Base-by-base conservation (phyloP, 73 alveolate genomes). In the Stentor coeruleus region DNA sequence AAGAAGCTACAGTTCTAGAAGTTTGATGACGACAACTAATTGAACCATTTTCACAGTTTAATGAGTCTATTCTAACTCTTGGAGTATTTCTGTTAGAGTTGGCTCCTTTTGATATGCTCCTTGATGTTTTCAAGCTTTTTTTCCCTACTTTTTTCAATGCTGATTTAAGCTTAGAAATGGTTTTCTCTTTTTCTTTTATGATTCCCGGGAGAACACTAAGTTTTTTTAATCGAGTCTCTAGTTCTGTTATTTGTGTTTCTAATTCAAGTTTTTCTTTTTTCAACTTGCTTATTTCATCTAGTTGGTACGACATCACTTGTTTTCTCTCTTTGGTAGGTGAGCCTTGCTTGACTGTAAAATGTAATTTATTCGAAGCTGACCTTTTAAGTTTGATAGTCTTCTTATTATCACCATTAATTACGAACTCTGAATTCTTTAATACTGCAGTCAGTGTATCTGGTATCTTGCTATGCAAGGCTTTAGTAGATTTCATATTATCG, bases 371-470 rank as follows among this genome's bases (percentile, higher is more conserved):
- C 20, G 6, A 11, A 11, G 66, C 6, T 11, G 66, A 49, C 6
- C 66, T 49, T 49, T 49, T 49, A 49, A 20, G 20, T 20, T 49
- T 49, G n/a, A n/a, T n/a, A 11, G 6, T 49, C 66, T 49, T 49
- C 66, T 6, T 20, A 11, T 6, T 6, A 6, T 49, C 66, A 11
- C 28, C 66, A 20, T 49, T 6, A 20, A 49, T 49, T 20, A 49
- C 66, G 20, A 49, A 20, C 20, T 49, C 66, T 49, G 66, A 49
- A 20, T 49, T 49, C 20, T 49, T 49, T 11, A 49, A 20, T 11
- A 49, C 66, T 6, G 66, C 66, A 20, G 66, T 49, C 66, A 49
- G 66, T 49, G 66, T 49, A 11, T 49, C 66, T 49, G 66, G 66
- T 11, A 49, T 6, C 28, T 20, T 6, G 66, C 20, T 49, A 11